These are phyloP conservation scores for Sporisorium iseilematis-ciliati DNA, from an alignment of 1,284 basidiomycete genomes.

Conservation along the genomic window DNA sequence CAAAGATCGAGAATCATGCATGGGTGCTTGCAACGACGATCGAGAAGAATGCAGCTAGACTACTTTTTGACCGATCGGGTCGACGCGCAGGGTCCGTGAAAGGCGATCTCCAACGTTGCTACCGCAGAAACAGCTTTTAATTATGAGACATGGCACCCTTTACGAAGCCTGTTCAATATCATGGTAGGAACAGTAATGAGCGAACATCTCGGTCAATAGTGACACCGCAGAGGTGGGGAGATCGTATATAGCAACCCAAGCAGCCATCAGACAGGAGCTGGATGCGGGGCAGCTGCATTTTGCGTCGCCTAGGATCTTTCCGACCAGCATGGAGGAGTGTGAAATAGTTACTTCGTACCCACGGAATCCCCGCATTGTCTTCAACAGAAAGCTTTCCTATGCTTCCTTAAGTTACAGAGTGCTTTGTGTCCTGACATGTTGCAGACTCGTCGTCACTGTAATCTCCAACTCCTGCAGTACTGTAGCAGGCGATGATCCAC, in stretches of 20 bases:
- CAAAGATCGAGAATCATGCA: neutral
- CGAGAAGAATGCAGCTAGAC: slow-evolving; percentile 1
- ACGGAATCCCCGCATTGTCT: neutral
- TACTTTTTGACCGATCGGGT: neutral
- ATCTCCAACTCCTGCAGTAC: neutral
- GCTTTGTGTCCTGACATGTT: too few species aligned
- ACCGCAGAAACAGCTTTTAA: neutral
- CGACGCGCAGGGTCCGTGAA: slow-evolving; percentile 29
- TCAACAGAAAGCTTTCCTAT: neutral
- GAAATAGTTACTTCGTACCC: neutral
- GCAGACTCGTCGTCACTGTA: neutral
- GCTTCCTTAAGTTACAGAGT: neutral
- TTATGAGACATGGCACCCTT: neutral
- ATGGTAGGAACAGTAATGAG: neutral
- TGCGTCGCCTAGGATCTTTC: neutral
- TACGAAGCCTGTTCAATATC: neutral
- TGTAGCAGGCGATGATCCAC: neutral
- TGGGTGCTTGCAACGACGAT: slow-evolving; percentile 11
- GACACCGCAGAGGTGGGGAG: neutral
- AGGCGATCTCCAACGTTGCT: slow-evolving; percentile 7
- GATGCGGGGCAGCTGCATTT: neutral
- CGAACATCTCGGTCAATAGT: neutral
- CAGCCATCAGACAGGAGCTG: neutral
- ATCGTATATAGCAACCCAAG: neutral
- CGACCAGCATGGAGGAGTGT: neutral